Percentiles rank a stretch among this genome's conserved stretches.
Conservation (phyloP, 306 rosid genomes). For the Vachellia pachyceras region DNA sequence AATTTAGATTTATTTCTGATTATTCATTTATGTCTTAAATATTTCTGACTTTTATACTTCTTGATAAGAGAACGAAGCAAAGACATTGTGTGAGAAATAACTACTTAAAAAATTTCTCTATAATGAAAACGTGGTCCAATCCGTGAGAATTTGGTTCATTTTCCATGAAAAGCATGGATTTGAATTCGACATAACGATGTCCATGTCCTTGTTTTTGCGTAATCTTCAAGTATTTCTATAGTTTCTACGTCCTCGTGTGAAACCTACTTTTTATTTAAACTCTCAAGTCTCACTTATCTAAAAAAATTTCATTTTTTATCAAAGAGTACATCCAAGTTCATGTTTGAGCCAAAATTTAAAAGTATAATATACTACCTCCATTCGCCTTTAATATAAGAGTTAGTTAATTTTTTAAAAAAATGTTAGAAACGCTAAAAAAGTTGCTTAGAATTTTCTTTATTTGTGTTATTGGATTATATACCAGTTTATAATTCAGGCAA, state of each 20-base stretch:
- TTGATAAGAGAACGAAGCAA: neutral
- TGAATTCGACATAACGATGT: neutral
- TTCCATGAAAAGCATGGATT: neutral
- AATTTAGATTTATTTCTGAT: neutral
- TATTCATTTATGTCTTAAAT: neutral
- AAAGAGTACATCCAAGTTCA: too few species aligned
- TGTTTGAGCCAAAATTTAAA: too few species aligned
- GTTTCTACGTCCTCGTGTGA: neutral
- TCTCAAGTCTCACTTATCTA: neutral
- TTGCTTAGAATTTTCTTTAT: too few species aligned
- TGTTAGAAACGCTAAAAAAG: too few species aligned
- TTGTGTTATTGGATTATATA: too few species aligned
- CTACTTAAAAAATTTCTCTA: neutral
- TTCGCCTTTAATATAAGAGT: too few species aligned
- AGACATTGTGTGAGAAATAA: neutral
- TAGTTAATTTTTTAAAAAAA: too few species aligned
- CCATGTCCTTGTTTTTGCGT: neutral
- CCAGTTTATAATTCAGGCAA: too few species aligned
- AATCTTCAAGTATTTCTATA: neutral
- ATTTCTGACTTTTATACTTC: neutral
- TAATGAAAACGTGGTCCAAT: neutral
- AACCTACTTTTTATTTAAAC: neutral
- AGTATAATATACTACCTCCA: too few species aligned
- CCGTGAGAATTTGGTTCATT: neutral
- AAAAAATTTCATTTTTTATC: too few species aligned